Evolutionary conservation across 345 rosid genomes (phyloP).

Genomic region (Salix caprea): DNA sequence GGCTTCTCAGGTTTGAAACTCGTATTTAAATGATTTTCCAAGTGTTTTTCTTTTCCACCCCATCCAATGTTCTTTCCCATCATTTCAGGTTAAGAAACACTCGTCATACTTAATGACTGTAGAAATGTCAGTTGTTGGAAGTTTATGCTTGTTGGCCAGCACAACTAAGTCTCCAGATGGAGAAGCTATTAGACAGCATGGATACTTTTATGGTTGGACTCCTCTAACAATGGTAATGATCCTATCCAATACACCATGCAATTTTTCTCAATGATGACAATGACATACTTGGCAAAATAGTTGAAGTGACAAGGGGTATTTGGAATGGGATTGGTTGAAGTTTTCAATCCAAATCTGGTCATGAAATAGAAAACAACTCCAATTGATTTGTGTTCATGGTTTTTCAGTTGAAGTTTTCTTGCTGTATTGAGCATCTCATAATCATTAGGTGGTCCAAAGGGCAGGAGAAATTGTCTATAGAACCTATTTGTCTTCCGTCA

Average conservation of each 20-base stretch:
- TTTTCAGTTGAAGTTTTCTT: neutral
- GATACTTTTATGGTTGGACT: conserved; percentile 96
- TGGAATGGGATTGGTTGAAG: neutral
- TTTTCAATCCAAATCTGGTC: neutral
- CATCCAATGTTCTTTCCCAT: conserved; percentile 4
- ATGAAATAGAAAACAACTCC: neutral
- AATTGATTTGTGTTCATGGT: neutral
- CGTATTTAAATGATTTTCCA: neutral
- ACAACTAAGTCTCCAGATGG: conserved; percentile 93
- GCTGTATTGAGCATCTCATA: neutral
- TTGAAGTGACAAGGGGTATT: neutral
- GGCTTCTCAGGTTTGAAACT: conserved; percentile 75
- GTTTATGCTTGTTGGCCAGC: conserved; percentile 79
- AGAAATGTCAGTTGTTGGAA: conserved; percentile 95
- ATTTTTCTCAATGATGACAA: neutral
- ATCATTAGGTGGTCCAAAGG: neutral
- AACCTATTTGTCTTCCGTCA: neutral
- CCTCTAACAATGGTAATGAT: conserved; percentile 66
- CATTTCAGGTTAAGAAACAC: conserved; percentile 81
- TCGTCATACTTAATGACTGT: conserved; percentile 93
- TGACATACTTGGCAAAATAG: neutral
- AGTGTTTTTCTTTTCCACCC: neutral
- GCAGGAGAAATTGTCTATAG: neutral
- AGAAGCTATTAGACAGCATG: conserved; percentile 67
- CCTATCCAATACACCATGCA: neutral